Evolutionary conservation across 225 moss, liverwort and hornwort genomes (phyloP).

Genomic region (Pseudoscleropodium purum): DNA sequence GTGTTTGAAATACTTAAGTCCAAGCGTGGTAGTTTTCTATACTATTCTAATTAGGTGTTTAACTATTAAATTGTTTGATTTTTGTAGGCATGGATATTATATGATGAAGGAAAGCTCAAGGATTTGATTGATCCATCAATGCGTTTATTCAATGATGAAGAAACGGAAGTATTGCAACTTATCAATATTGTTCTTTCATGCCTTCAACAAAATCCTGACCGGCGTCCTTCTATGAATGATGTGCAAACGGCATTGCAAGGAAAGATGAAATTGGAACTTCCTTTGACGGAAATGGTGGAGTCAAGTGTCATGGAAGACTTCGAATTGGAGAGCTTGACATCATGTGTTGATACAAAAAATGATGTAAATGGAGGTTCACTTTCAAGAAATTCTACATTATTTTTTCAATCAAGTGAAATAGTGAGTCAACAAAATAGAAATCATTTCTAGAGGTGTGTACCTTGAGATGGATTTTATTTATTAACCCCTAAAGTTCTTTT

Average conservation of each 20-base stretch:
- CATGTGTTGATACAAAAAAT: background rate
- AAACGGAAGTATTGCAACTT: background rate
- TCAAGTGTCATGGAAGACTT: background rate
- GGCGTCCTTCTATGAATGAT: background rate
- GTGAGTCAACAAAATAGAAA: no score
- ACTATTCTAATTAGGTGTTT: rapidly evolving
- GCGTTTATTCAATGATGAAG: background rate
- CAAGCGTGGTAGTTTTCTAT: rapidly evolving
- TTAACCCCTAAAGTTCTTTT: no score
- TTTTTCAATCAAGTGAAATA: background rate
- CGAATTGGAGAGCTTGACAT: background rate
- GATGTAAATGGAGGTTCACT: background rate
- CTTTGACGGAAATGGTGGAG: background rate
- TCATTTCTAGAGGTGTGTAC: background rate
- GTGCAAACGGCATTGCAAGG: slow-evolving; percentile 1
- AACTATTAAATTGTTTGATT: background rate
- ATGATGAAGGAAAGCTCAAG: background rate
- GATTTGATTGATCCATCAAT: slow-evolving; percentile 7
- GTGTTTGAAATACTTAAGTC: background rate
- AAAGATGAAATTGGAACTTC: background rate
- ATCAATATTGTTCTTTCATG: background rate
- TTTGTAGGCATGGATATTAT: background rate
- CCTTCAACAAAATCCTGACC: background rate
- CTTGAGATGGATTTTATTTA: background rate
- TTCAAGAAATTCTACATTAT: background rate